phyloP scores from a whole-genome alignment of 257 asterid species.

The Rubia yunnanensis region DNA sequence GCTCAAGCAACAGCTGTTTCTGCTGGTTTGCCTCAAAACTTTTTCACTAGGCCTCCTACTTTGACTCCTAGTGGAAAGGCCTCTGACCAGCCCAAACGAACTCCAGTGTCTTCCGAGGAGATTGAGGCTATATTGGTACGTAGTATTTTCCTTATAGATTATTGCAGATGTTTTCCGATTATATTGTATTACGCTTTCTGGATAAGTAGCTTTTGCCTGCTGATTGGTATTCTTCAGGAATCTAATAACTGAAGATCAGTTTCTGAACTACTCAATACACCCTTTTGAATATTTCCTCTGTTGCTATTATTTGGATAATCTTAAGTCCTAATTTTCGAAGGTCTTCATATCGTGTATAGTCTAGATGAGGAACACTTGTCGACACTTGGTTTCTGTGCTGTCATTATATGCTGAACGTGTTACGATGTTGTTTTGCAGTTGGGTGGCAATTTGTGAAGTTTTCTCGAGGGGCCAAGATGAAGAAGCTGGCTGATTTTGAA shows the following conservation, averaged over 20 bases:
- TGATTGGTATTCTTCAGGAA: not conserved
- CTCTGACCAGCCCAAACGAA: constrained; percentile 89
- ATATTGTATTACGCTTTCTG: not conserved
- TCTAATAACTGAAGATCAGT: not conserved
- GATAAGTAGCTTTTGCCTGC: not conserved
- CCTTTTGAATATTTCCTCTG: not conserved
- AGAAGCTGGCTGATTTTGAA: not conserved
- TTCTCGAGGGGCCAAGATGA: constrained; percentile 3
- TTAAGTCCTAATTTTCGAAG: not conserved
- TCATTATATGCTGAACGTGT: no score
- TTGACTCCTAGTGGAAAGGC: constrained; percentile 70
- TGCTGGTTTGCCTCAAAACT: constrained; percentile 32
- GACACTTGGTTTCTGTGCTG: not conserved
- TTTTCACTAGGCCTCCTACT: constrained; percentile 51
- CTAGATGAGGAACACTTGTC: not conserved
- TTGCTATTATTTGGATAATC: constrained; percentile 1
- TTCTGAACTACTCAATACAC: not conserved
- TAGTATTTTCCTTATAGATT: not conserved
- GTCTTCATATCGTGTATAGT: no score
- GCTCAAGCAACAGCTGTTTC: constrained; percentile 30
- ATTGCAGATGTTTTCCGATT: not conserved
- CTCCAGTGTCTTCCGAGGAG: constrained; percentile 81
- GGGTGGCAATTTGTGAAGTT: constrained; percentile 74
- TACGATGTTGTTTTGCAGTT: constrained; percentile 59
- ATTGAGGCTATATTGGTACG: constrained; percentile 81